These are phyloP conservation scores for Ceratocystis papillata DNA, from an alignment of 2,329 filamentous ascomycete species.

Conservation along the genomic window DNA sequence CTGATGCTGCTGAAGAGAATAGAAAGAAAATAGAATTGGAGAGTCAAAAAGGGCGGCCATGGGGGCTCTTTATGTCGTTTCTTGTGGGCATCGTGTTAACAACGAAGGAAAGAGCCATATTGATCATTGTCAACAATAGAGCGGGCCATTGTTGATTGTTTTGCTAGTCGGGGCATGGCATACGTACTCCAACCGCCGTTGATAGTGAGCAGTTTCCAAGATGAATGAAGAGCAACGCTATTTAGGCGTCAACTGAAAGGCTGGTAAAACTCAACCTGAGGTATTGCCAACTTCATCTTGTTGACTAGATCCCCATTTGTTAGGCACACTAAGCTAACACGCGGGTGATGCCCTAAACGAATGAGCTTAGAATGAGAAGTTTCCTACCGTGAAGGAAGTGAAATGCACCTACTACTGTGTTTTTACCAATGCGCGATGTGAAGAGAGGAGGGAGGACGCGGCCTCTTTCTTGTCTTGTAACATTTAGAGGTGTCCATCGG, in stretches of 20 bases:
- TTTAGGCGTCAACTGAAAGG: background rate
- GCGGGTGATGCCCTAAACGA: background rate
- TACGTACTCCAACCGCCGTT: background rate
- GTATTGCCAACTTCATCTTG: background rate
- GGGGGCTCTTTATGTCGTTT: constrained; percentile 17
- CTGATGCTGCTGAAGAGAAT: constrained; percentile 20
- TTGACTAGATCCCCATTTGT: background rate
- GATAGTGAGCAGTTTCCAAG: background rate
- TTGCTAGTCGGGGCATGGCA: background rate
- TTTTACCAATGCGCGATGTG: background rate
- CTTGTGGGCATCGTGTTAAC: background rate
- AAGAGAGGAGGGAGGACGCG: background rate
- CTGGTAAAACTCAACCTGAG: background rate
- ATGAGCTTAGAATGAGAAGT: background rate
- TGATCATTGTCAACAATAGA: background rate
- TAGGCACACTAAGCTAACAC: constrained; percentile 1
- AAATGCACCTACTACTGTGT: background rate
- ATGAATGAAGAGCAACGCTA: background rate
- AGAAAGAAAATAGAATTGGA: background rate
- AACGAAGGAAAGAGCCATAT: background rate
- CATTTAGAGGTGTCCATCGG: background rate
- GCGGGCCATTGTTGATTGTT: constrained; percentile 4
- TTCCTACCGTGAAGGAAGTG: background rate
- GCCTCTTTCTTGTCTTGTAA: background rate
- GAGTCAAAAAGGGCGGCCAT: background rate